Base-by-base conservation (phyloP, 257 asterid genomes). In the Lavandula angustifolia region DNA sequence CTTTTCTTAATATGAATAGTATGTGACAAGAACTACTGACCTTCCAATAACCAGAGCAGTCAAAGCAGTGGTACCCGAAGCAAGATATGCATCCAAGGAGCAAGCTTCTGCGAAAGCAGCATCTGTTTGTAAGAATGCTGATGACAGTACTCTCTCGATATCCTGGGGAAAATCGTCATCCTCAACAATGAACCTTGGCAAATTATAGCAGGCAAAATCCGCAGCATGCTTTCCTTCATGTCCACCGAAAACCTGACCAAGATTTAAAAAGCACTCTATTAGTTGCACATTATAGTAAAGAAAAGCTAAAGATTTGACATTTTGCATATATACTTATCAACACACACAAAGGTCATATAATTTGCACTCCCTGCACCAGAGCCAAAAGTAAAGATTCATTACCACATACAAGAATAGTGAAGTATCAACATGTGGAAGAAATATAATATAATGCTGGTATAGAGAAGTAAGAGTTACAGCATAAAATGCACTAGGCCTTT, bases 211-310 rank as follows among this genome's bases (percentile, higher is more conserved):
- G 17, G 84, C 97, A 77, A 94, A 94, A 33, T 94, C 97, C 60
- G 99, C 97, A 0, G 99, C 99, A 54, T 90, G 97, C 80, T 83
- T 90, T 65, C 99, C 99, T 75, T 97, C 99, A 78, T 94, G 99
- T 29, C 99, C 99, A 69, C 90, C 99, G 44, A 94, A 94, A 70
- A 94, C 95, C 99, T 94, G 74, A 62, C 54, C 55, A 54, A 58
- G 17, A 66, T 9, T 51, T 41, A 17, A 54, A 29, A 53, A 1
- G 22, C 6, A 33, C 44, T 27, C 9, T 12, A 17, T 33, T 3
- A 51, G 52, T 50, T 50, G 49, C 38, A 49, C 40, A 13, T 4
- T 14, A 1, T n/a, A 17, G 35, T 7, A 37, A 37, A 37, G 9
- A 37, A 37, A 17, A 6, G 3, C 18, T 44, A 61, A 29, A 51